phyloP scores from a whole-genome alignment of 2,329 filamentous ascomycete species.

The Beauveria medogensis region DNA sequence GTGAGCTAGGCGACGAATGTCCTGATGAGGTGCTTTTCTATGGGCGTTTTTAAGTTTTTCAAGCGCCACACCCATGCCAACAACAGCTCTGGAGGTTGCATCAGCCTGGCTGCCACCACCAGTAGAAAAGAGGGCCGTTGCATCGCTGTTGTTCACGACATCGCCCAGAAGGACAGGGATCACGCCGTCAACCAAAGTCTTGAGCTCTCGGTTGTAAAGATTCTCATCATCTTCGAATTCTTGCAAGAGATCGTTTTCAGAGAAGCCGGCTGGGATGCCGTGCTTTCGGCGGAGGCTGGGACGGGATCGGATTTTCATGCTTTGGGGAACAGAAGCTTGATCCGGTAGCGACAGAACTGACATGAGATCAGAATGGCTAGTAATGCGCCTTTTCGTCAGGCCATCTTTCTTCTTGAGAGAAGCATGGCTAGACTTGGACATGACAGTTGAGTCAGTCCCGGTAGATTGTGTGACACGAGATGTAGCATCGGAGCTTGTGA shows the following conservation, averaged over 20 bases:
- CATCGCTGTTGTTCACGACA: conserved; percentile 63
- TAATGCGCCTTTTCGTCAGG: conserved; percentile 65
- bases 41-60: conserved; percentile 78
- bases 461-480: conserved; percentile 41
- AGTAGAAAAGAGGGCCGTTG: conserved; percentile 53
- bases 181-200: conserved; percentile 88
- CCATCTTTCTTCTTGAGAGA: conserved; percentile 33
- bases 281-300: conserved; percentile 70
- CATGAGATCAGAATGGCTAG: conserved; percentile 87
- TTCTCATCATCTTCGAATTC: conserved; percentile 78
- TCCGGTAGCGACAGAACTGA: conserved; percentile 77
- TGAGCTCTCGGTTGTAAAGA: conserved; percentile 83
- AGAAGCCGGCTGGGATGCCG: conserved; percentile 58
- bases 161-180: conserved; percentile 85
- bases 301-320: conserved; percentile 63
- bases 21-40: conserved; percentile 66
- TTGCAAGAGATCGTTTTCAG: conserved; percentile 65
- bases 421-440: conserved; percentile 38
- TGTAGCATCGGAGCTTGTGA: conserved; percentile 37
- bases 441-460: conserved; percentile 42
- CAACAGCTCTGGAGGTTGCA: conserved; percentile 72
- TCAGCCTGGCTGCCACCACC: conserved; percentile 46
- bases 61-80: conserved; percentile 86
- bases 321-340: conserved; percentile 44
- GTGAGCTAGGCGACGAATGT: conserved; percentile 61